Evolutionary conservation across 257 asterid genomes (phyloP), one percentile per base, ranked within the genome.

Genomic region (Fraxinus pennsylvanica): DNA sequence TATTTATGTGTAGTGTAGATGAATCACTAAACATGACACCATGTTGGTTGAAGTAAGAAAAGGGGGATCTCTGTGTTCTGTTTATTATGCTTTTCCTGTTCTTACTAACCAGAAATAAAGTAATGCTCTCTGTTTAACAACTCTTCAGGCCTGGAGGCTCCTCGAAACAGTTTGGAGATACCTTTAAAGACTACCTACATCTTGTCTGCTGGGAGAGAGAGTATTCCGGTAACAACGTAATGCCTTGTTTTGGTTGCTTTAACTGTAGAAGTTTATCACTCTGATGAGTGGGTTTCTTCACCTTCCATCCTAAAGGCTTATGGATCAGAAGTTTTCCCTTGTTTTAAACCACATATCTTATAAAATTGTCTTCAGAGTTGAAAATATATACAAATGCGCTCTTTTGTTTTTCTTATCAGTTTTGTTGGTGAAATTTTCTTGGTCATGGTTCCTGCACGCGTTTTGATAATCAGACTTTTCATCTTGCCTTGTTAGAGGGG

Each of bases 161-260:
- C 99, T 80, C 89, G 96, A 83, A 95, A 93, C 85, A 95, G 99
- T 80, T 81, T 92, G 86, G 98, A 93, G 81, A 81, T 89, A 57
- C 93, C 92, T 69, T 78, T 83, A 36, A 98, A 90, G 84, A 79
- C 90, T 82, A 84, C 85, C 43, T 84, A 87, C 10, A 85, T 89
- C 79, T 81, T 88, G 78, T 82, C 73, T 77, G 77, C 89, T 67
- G 90, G 86, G 68, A 86, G 91, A 82, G 94, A 93, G 73, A 88
- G 89, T 77, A 61, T 83, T 70, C 88, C 79, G 91, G 99, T 91
- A 95, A 71, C 68, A 75, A 30, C 33, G 52, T 66, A 68, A 22
- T 59, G 68, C 73, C 77, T 38, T 77, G 75, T 33, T 32, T 73
- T 38, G 69, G 41, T 72, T 76, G 43, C 19, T 50, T 78, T 41